Evolutionary conservation across 805 yeast genomes (phyloP).

Genomic region (Starmerella floris): DNA sequence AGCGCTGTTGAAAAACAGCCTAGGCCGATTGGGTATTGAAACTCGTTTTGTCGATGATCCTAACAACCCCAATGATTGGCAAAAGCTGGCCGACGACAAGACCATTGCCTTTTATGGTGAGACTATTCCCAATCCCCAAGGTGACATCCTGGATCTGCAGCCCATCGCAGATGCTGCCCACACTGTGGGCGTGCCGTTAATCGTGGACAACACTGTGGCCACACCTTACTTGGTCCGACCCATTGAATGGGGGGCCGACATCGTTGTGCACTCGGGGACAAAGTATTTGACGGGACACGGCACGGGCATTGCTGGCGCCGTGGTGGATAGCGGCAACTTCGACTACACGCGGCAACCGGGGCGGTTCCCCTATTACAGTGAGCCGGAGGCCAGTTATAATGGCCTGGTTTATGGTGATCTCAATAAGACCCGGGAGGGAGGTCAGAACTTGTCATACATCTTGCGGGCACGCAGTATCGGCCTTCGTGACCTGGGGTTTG

Average conservation of each 20-base stretch:
- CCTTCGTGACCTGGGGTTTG: slow-evolving; percentile 77
- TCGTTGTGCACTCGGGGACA: slow-evolving; percentile 86
- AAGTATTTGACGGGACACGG: slow-evolving; percentile 95
- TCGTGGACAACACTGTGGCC: slow-evolving; percentile 82
- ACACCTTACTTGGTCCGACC: slow-evolving; percentile 84
- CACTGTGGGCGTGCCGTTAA: slow-evolving; percentile 54
- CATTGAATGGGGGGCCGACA: slow-evolving; percentile 69
- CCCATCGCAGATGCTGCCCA: slow-evolving; percentile 61
- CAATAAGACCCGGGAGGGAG: slow-evolving; percentile 11
- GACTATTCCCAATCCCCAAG: slow-evolving; percentile 80
- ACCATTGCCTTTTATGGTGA: slow-evolving; percentile 75
- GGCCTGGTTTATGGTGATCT: slow-evolving; percentile 70
- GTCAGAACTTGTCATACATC: slow-evolving; percentile 16
- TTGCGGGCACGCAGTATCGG: slow-evolving; percentile 20
- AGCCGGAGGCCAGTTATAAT: slow-evolving; percentile 89
- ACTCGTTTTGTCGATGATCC: slow-evolving; percentile 78
- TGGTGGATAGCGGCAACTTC: slow-evolving; percentile 83
- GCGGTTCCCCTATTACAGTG: slow-evolving; percentile 79
- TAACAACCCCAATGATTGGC: slow-evolving; percentile 49
- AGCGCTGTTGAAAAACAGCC: slow-evolving; percentile 86
- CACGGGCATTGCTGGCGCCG: slow-evolving; percentile 71
- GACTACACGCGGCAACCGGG: slow-evolving; percentile 78
- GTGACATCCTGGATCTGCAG: slow-evolving; percentile 48
- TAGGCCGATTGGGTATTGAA: slow-evolving; percentile 78
- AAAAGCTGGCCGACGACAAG: slow-evolving; percentile 57